phyloP scores from a whole-genome alignment of 495 filamentous ascomycete species.

The Aspergillus carlsbadensis region DNA sequence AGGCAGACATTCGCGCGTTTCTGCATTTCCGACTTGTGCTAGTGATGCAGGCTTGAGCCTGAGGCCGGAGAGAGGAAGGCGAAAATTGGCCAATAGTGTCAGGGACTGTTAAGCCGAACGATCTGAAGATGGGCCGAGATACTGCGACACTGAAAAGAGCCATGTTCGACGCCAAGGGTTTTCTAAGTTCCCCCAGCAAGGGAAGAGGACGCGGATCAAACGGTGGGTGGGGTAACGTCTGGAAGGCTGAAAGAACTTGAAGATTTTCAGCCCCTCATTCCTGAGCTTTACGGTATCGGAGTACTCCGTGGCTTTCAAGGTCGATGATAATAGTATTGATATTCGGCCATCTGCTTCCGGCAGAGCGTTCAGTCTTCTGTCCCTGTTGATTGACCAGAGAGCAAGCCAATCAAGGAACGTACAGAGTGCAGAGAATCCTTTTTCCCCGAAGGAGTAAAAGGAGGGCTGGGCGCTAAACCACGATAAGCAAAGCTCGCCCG shows the following conservation, averaged over 20 bases:
- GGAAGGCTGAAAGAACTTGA: neutral
- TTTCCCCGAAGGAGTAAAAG: constrained; percentile 20
- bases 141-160: neutral
- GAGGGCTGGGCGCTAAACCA: constrained; percentile 12
- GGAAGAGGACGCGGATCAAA: neutral
- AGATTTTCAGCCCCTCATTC: neutral
- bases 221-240: neutral
- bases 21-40: neutral
- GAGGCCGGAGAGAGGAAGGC: neutral
- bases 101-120: neutral
- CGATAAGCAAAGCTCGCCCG: constrained; percentile 7
- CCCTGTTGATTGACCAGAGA: neutral
- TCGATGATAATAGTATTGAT: neutral
- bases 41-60: too few relatives aligned
- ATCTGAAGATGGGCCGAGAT: constrained; percentile 2
- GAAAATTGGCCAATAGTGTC: neutral
- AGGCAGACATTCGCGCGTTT: neutral
- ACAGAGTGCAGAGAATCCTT: constrained; percentile 2
- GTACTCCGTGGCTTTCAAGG: neutral
- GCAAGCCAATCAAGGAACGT: neutral
- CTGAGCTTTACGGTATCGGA: neutral
- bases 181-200: too few relatives aligned
- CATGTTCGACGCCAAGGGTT: too few relatives aligned
- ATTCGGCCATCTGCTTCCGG: neutral
- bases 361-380: neutral